Evolutionary conservation across 352 stramenopile genomes (phyloP).

Genomic region (Globisporangium nagaii): DNA sequence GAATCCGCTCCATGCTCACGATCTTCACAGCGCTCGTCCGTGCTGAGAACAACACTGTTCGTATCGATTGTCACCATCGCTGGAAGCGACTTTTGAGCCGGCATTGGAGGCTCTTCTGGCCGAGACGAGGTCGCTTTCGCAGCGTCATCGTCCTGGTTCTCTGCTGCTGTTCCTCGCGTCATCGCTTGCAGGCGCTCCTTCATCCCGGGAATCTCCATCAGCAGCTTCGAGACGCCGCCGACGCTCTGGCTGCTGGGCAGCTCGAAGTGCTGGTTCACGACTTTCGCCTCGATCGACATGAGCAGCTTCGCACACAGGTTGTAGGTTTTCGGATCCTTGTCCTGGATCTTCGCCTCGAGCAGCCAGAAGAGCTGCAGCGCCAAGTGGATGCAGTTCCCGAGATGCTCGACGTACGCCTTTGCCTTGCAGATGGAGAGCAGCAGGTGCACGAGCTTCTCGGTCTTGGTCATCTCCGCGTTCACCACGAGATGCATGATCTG

Average conservation of each 20-base stretch:
- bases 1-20: neutral
- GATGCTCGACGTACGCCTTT: conserved; percentile 69
- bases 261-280: conserved; percentile 78
- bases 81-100: too few species aligned
- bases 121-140: neutral
- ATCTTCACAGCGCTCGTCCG: neutral
- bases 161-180: conserved; percentile 10
- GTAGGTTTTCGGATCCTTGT: conserved; percentile 68
- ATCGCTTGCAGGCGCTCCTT: conserved; percentile 37
- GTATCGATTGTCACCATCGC: conserved; percentile 1
- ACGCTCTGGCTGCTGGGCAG: conserved; percentile 23
- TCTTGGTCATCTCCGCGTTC: conserved; percentile 52
- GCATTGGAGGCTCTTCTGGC: neutral
- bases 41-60: neutral
- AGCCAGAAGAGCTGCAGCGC: conserved; percentile 71
- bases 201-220: conserved; percentile 57
- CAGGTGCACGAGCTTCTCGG: conserved; percentile 62
- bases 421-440: conserved; percentile 77
- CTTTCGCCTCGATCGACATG: conserved; percentile 80
- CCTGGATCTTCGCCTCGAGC: conserved; percentile 69
- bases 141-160: conserved; percentile 2
- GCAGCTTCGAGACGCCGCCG: conserved; percentile 32
- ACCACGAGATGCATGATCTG: conserved; percentile 75
- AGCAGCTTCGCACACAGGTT: conserved; percentile 74
- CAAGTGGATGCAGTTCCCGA: conserved; percentile 78